Evolutionary conservation across 2,329 filamentous ascomycete species (phyloP), one percentile per base, ranked within the genome.

Genomic region (Cytospora paraplurivora): DNA sequence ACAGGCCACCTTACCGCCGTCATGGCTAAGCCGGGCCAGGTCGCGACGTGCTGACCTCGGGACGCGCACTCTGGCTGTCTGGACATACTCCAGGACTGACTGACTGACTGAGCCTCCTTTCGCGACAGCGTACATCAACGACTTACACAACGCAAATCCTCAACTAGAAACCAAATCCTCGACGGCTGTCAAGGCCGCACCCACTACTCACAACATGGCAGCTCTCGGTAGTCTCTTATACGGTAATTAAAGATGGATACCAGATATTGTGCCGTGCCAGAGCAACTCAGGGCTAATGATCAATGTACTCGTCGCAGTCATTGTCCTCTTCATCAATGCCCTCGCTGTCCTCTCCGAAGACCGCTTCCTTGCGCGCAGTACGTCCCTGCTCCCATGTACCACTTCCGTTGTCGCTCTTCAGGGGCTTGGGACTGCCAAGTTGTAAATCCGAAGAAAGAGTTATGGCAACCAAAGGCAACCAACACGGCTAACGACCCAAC

Each of bases 281-380:
- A 27, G 41, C 1, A 51, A 27, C 53, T 47, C 44, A 15, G 63
- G 50, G 56, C 65, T 63, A 15, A 65, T 66, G 51, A 34, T 19
- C 59, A 53, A 49, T 41, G 38, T 3, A 33, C 50, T n/a, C 3
- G 50, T 6, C 50, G 27, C 72, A 93, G 91, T 94, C 69, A 85
- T 87, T 70, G 83, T 96, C 75, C 91, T 98, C 72, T 85, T 98
- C 74, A 88, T 95, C 78, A 99, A 99, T 78, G 92, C 92, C 69
- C 89, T 98, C 74, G 92, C 93, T 68, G 88, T 97, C 73, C 89
- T 98, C 68, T 96, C 92, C 71, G 93, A 97, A 85, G 93, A 97
- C 79, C 90, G 93, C 67, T 97, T 97, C 77, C 90, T 97, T 69
- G 90, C 89, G 62, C 87, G 92, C 77, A 93, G 90, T 92, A 87